Conservation (phyloP, 495 filamentous ascomycete species). For the Apodospora peruviana region DNA sequence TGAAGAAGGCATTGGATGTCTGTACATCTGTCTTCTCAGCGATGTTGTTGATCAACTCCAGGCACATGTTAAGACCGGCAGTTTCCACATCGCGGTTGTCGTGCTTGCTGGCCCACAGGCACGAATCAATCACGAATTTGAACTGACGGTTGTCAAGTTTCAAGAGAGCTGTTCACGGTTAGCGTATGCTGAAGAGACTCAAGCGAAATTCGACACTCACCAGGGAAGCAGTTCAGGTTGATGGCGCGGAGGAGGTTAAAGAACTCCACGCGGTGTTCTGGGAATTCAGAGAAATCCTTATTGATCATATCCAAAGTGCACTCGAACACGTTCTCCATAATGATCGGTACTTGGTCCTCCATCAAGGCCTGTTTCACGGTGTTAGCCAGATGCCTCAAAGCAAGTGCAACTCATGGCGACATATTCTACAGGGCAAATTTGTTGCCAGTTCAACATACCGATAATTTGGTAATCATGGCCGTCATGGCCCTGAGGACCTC, state of each 20-base stretch:
- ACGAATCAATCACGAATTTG: constrained; percentile 98
- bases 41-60: constrained; percentile 96
- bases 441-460: constrained; percentile 73
- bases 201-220: constrained; percentile 6
- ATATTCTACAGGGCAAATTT: no score
- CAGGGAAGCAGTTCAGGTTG: constrained; percentile 90
- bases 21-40: constrained; percentile 76
- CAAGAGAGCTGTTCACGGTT: constrained; percentile 55
- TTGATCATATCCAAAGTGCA: constrained; percentile 99
- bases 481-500: constrained; percentile 98
- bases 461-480: constrained; percentile 90
- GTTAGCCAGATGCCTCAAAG: no score
- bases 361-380: constrained; percentile 64
- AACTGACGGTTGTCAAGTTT: constrained; percentile 93
- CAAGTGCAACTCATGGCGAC: no score
- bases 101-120: constrained; percentile 99
- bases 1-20: constrained; percentile 92
- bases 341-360: constrained; percentile 94
- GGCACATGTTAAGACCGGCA: constrained; percentile 97
- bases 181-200: background rate
- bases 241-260: constrained; percentile 94
- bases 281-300: constrained; percentile 99
- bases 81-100: constrained; percentile 97
- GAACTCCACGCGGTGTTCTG: constrained; percentile 96
- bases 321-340: constrained; percentile 98